phyloP scores from a whole-genome alignment of 2,329 filamentous ascomycete genomes.

The Pseudovirgaria hyperparasitica region DNA sequence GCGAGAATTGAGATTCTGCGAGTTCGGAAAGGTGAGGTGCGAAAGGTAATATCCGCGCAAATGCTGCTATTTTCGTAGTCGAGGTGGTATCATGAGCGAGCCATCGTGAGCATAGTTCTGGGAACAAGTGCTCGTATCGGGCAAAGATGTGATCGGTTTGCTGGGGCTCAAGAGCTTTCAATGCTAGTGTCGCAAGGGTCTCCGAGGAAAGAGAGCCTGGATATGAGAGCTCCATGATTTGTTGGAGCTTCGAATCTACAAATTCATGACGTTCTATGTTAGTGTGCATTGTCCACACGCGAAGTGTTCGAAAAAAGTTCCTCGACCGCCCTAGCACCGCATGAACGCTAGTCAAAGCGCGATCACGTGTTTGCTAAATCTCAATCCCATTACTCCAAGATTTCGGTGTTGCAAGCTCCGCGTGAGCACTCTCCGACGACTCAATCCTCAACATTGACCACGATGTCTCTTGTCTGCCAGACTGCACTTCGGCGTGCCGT shows the following conservation, averaged over 20 bases:
- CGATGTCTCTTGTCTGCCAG: conserved; percentile 33
- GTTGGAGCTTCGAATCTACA: not conserved
- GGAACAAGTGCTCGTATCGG: conserved; percentile 61
- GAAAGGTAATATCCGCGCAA: conserved; percentile 70
- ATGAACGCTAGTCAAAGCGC: too few species aligned
- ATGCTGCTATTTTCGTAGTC: conserved; percentile 46
- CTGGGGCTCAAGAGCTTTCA: conserved; percentile 43
- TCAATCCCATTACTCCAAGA: too few species aligned
- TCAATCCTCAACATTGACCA: conserved; percentile 7
- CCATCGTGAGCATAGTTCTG: conserved; percentile 78
- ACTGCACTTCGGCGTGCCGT: conserved; percentile 32
- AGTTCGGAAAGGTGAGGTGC: conserved; percentile 68
- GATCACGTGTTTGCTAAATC: too few species aligned
- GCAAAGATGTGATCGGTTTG: conserved; percentile 63
- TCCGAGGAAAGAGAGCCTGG: too few species aligned
- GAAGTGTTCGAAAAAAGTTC: conserved; percentile 1
- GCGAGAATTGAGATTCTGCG: conserved; percentile 39
- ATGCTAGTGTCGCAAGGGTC: conserved; percentile 16
- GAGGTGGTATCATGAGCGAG: conserved; percentile 32
- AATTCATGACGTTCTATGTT: not conserved
- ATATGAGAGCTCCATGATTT: too few species aligned
- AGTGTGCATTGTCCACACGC: not conserved
- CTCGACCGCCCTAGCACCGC: conserved; percentile 12
- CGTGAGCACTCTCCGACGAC: conserved; percentile 6
- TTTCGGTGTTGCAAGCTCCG: conserved; percentile 8